Evolutionary conservation across 2,329 filamentous ascomycete genomes (phyloP), one percentile per base, ranked within the genome.

Genomic region (Aspergillus sp.): DNA sequence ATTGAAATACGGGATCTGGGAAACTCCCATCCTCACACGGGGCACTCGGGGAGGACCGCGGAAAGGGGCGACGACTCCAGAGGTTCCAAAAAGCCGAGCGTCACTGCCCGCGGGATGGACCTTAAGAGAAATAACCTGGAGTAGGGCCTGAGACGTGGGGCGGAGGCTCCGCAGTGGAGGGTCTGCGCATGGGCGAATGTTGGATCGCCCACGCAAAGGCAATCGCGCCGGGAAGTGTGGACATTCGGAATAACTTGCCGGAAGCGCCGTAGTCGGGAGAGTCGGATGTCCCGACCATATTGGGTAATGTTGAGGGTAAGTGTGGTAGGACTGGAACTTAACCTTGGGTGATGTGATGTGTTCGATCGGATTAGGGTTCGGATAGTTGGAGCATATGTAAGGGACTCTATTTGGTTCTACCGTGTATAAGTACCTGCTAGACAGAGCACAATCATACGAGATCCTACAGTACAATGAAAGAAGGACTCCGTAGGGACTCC

Each of bases 61-160:
- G 40, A 11, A 21, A 21, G 19, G 40, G 40, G 34, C 3, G 13
- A n/a, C 25, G 14, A 47, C 40, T 31, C 44, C 23, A 16, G 7
- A 36, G 20, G 19, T 6, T 10, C 17, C n/a, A 43, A 54, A 53
- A 46, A 58, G 54, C 57, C 57, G 54, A 55, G 13, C 9, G 41
- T n/a, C 42, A 57, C 25, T 53, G 44, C 51, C 57, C 23, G 54
- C 47, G 55, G 55, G 44, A 55, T 36, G 50, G 52, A 55, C 21
- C 47, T 55, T 57, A 47, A 38, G 23, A 47, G 45, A 17, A 16
- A 42, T 13, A 38, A 38, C 34, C 34, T 38, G 34, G 34, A 38
- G 34, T 38, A 38, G 34, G 34, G 34, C 34, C 34, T 17, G 34
- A 38, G 34, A 13, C 34, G 34, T 38, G 34, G 34, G 34, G 34